Percentiles rank a stretch among this genome's conserved stretches.
These are phyloP conservation scores for Aspergillus aculeatus DNA, from an alignment of 2,329 filamentous ascomycete genomes.

Conservation along the genomic window DNA sequence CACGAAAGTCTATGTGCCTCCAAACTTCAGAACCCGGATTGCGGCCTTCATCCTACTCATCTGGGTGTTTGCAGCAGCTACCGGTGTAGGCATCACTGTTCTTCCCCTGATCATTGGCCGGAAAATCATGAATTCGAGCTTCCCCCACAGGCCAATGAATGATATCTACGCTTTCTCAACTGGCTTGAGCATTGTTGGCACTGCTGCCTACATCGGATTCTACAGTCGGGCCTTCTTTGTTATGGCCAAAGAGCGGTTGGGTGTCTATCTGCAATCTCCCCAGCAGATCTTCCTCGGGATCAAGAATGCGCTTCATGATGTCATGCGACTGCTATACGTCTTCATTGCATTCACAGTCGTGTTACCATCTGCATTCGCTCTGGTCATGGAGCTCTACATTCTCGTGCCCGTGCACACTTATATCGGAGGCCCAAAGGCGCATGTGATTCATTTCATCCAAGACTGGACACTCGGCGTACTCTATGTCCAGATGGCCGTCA, in stretches of 20 bases:
- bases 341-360: slow-evolving; percentile 73
- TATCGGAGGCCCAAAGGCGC: slow-evolving; percentile 44
- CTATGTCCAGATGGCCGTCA: slow-evolving; percentile 77
- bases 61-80: slow-evolving; percentile 88
- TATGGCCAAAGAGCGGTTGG: slow-evolving; percentile 24
- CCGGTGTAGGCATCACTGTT: slow-evolving; percentile 81
- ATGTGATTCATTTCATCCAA: slow-evolving; percentile 75
- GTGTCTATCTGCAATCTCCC: slow-evolving; percentile 32
- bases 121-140: slow-evolving; percentile 68
- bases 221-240: slow-evolving; percentile 40
- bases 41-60: slow-evolving; percentile 84
- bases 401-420: slow-evolving; percentile 84
- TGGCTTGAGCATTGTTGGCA: slow-evolving; percentile 78
- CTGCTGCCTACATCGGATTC: slow-evolving; percentile 60
- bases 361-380: slow-evolving; percentile 75
- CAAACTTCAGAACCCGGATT: slow-evolving; percentile 76
- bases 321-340: slow-evolving; percentile 66
- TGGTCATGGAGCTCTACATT: slow-evolving; percentile 83
- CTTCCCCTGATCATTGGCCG: slow-evolving; percentile 84
- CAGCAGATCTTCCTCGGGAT: slow-evolving; percentile 26
- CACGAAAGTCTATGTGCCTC: slow-evolving; percentile 76
- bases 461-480: slow-evolving; percentile 91
- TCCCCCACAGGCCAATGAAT: slow-evolving; percentile 75
- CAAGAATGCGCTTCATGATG: slow-evolving; percentile 27
- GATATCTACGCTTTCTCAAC: slow-evolving; percentile 96